Percentiles rank a stretch among this genome's conserved stretches.
Conservation (phyloP, 2,329 filamentous ascomycete species). For the Mycosphaerella sp. region DNA sequence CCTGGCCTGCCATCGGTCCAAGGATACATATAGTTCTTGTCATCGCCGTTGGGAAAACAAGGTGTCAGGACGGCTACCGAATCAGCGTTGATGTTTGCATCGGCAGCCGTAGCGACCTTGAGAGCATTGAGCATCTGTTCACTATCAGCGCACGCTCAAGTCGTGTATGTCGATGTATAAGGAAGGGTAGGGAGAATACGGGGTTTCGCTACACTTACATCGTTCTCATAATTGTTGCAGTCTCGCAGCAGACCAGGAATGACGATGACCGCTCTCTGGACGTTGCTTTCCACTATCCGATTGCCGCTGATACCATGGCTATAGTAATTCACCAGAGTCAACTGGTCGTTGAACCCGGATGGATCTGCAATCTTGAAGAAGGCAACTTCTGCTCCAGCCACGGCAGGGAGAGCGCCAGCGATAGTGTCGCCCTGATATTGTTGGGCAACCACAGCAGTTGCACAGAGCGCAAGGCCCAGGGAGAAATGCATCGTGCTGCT, state of each 20-base stretch:
- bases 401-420: slow-evolving; percentile 19
- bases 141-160: neutral
- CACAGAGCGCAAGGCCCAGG: neutral
- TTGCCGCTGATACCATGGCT: slow-evolving; percentile 22
- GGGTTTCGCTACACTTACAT: slow-evolving; percentile 14
- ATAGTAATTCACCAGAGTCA: slow-evolving; percentile 33
- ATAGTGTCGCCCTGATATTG: slow-evolving; percentile 27
- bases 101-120: slow-evolving; percentile 19
- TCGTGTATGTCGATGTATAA: neutral
- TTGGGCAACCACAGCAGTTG: slow-evolving; percentile 17
- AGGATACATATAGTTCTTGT: slow-evolving; percentile 32
- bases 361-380: slow-evolving; percentile 33
- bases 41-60: slow-evolving; percentile 33
- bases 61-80: slow-evolving; percentile 32
- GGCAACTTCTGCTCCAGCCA: slow-evolving; percentile 24
- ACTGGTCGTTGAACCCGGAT: slow-evolving; percentile 20
- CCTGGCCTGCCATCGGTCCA: slow-evolving; percentile 27
- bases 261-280: slow-evolving; percentile 30
- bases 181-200: neutral
- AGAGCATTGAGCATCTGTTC: slow-evolving; percentile 30
- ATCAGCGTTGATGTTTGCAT: slow-evolving; percentile 28
- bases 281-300: slow-evolving; percentile 23
- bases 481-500: slow-evolving; percentile 5
- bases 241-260: slow-evolving; percentile 30
- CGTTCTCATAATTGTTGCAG: slow-evolving; percentile 25